Evolutionary conservation across 1,139 yeast species (phyloP).

Genomic region (Scheffersomyces lignicola): DNA sequence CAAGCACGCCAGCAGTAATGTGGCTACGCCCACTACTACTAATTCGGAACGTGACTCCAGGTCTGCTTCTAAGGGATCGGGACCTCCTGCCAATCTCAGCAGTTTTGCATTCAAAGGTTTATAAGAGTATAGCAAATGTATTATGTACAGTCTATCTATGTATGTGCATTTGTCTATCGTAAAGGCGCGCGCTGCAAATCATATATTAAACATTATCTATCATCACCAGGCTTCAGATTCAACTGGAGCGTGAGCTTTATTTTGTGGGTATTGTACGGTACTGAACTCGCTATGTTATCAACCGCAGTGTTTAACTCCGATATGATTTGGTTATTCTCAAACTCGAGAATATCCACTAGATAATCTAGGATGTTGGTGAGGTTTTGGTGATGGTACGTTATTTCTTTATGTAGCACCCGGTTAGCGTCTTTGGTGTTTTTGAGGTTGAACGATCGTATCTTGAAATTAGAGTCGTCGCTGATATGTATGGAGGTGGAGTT

Average conservation of each 20-base stretch:
- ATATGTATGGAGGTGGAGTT: background rate
- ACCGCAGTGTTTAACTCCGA: slow-evolving; percentile 4
- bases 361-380: slow-evolving; percentile 5
- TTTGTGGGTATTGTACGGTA: slow-evolving; percentile 6
- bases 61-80: slow-evolving; percentile 2
- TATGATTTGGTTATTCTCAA: slow-evolving; percentile 5
- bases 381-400: background rate
- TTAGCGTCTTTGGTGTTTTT: background rate
- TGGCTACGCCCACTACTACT: background rate
- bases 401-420: background rate
- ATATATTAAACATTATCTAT: background rate
- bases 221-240: background rate
- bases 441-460: background rate
- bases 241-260: background rate
- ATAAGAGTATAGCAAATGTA: background rate
- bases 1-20: background rate
- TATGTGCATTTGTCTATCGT: background rate
- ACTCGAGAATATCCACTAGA: slow-evolving; percentile 5
- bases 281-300: slow-evolving; percentile 2
- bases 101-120: slow-evolving; percentile 3
- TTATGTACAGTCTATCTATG: background rate
- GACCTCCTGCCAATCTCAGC: background rate
- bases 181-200: too few species aligned
- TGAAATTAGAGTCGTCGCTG: background rate
- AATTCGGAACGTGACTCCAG: background rate